Evolutionary conservation across 2,329 filamentous ascomycete genomes (phyloP).

Genomic region (Epichloe aotearoae): DNA sequence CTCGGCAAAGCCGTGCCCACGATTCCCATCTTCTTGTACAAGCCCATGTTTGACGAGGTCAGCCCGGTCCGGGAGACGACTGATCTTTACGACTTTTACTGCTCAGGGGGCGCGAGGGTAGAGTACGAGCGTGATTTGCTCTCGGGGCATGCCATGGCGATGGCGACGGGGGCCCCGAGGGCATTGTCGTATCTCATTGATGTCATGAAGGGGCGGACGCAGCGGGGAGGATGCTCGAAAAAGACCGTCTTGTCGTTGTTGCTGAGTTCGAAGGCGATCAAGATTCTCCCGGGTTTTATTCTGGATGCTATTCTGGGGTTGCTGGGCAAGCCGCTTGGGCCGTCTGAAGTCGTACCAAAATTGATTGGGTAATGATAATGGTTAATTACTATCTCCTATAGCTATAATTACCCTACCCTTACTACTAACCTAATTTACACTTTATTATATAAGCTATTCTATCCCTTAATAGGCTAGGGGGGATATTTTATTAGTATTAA

Average conservation of each 20-base stretch:
- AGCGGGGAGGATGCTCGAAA: not conserved
- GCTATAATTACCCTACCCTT: no score
- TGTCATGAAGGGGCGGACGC: not conserved
- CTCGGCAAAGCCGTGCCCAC: not conserved
- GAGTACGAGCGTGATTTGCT: not conserved
- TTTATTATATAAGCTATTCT: no score
- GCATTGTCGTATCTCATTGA: not conserved
- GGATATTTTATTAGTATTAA: no score
- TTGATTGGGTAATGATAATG: no score
- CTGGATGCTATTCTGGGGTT: not conserved
- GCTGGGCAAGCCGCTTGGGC: constrained; percentile 1
- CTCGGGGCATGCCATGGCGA: not conserved
- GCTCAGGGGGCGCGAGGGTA: not conserved
- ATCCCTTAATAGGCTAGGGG: no score
- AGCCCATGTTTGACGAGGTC: not conserved
- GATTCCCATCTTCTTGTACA: constrained; percentile 1
- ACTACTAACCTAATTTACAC: no score
- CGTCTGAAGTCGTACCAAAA: no score
- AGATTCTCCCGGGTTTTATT: not conserved
- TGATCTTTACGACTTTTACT: constrained; percentile 1
- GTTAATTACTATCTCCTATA: no score
- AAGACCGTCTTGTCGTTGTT: not conserved
- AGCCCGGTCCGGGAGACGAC: constrained; percentile 1
- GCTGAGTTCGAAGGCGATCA: not conserved
- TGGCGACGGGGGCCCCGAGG: not conserved